Percentiles rank a stretch among this genome's conserved stretches.
phyloP scores from a whole-genome alignment of 345 rosid species.

The Eucalyptus guilfoylei region DNA sequence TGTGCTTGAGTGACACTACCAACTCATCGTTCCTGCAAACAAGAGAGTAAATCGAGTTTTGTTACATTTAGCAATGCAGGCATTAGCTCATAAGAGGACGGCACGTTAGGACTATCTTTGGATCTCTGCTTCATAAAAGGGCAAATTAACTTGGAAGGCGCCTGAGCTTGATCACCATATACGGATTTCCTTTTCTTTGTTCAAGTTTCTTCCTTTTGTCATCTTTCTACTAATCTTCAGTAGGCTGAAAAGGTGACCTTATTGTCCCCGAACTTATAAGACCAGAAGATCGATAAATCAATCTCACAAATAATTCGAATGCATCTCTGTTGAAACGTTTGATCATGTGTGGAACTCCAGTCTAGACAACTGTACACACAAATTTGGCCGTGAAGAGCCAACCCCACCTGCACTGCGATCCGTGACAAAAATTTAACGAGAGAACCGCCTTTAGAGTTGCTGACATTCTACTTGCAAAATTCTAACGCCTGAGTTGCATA shows the following conservation, averaged over 20 bases:
- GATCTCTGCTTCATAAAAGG: not conserved
- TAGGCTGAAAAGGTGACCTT: not conserved
- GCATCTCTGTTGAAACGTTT: not conserved
- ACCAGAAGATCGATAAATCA: not conserved
- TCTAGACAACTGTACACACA: not conserved
- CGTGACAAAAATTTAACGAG: not conserved
- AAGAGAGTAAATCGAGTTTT: not conserved
- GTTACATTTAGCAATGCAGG: not conserved
- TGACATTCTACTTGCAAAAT: not conserved
- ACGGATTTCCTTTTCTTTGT: not conserved
- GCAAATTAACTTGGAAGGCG: not conserved
- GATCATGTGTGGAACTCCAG: not conserved
- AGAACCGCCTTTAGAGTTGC: not conserved
- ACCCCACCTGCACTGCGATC: not conserved
- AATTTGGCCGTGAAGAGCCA: not conserved
- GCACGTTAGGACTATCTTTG: not conserved
- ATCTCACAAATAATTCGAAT: not conserved
- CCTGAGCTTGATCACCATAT: not conserved
- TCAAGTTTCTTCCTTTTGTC: not conserved
- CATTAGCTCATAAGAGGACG: not conserved
- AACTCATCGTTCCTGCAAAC: not conserved
- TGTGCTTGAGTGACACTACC: not conserved
- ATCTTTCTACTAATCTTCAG: not conserved
- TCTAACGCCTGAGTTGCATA: not conserved
- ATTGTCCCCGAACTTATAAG: not conserved